phyloP scores from a whole-genome alignment of 352 stramenopile species.

The Phytophthora pinifolia region DNA sequence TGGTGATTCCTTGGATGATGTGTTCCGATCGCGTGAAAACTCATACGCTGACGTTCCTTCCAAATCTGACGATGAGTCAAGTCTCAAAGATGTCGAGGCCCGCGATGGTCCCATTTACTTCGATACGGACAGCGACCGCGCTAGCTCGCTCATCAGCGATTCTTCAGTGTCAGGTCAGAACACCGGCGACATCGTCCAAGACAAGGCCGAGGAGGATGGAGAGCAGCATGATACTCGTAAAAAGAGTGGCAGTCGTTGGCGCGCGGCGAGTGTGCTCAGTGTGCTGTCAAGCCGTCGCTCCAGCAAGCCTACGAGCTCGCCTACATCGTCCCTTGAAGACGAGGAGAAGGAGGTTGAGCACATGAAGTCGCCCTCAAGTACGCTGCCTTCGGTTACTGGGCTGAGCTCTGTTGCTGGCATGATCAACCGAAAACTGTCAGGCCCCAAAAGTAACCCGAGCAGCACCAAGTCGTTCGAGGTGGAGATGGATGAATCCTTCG shows the following conservation, averaged over 20 bases:
- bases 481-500: constrained; percentile 37
- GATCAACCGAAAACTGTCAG: constrained; percentile 31
- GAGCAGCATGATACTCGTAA: constrained; percentile 20
- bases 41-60: constrained; percentile 34
- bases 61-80: constrained; percentile 33
- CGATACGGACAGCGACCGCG: constrained; percentile 51
- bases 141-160: constrained; percentile 37
- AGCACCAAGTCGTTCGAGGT: constrained; percentile 30
- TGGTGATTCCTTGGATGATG: constrained; percentile 25
- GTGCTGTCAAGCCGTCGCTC: constrained; percentile 42
- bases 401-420: constrained; percentile 34
- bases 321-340: constrained; percentile 32
- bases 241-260: constrained; percentile 40
- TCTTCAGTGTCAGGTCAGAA: constrained; percentile 26
- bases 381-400: constrained; percentile 23
- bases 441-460: constrained; percentile 26
- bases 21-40: constrained; percentile 20
- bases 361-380: constrained; percentile 30
- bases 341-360: constrained; percentile 24
- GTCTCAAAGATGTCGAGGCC: constrained; percentile 26
- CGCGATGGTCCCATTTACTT: constrained; percentile 41
- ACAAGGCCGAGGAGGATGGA: constrained; percentile 14
- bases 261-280: constrained; percentile 42
- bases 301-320: constrained; percentile 34
- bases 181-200: constrained; percentile 17